A percentile compares a stretch with the other conserved stretches of the same genome.
Conservation (phyloP, 2,329 filamentous ascomycete genomes). For the Venturia oleaginea region DNA sequence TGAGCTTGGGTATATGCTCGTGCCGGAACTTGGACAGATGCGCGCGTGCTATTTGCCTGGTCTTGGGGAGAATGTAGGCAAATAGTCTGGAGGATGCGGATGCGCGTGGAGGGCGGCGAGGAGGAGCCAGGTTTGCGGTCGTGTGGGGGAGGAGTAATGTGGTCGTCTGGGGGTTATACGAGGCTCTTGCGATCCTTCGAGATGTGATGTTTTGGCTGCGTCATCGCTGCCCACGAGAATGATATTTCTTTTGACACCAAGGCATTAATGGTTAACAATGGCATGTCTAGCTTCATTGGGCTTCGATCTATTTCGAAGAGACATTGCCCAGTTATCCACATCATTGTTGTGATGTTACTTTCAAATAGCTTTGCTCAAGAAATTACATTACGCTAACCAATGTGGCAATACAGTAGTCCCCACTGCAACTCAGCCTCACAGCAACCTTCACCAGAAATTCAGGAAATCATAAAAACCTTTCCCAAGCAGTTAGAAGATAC, state of each 20-base stretch:
- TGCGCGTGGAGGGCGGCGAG: constrained; percentile 4
- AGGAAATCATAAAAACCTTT: not conserved
- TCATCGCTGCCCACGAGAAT: not conserved
- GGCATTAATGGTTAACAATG: not conserved
- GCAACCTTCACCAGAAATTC: not conserved
- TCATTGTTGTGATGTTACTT: too few species aligned
- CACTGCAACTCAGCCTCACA: not conserved
- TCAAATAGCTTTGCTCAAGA: too few species aligned
- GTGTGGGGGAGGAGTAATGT: not conserved
- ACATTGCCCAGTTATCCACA: too few species aligned
- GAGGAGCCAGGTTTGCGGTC: constrained; percentile 10
- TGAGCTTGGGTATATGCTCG: constrained; percentile 63
- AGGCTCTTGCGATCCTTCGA: not conserved
- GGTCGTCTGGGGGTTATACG: not conserved
- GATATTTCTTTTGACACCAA: not conserved
- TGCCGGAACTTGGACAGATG: constrained; percentile 62
- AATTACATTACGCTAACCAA: too few species aligned
- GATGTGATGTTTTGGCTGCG: not conserved
- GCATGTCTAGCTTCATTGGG: too few species aligned
- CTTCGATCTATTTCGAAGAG: not conserved
- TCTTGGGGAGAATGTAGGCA: constrained; percentile 59
- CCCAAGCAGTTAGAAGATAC: not conserved
- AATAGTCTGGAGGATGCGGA: constrained; percentile 40
- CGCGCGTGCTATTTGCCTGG: constrained; percentile 54
- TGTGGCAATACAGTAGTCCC: too few species aligned